phyloP scores from a whole-genome alignment of 257 asterid species.

The Ehretia macrophylla region DNA sequence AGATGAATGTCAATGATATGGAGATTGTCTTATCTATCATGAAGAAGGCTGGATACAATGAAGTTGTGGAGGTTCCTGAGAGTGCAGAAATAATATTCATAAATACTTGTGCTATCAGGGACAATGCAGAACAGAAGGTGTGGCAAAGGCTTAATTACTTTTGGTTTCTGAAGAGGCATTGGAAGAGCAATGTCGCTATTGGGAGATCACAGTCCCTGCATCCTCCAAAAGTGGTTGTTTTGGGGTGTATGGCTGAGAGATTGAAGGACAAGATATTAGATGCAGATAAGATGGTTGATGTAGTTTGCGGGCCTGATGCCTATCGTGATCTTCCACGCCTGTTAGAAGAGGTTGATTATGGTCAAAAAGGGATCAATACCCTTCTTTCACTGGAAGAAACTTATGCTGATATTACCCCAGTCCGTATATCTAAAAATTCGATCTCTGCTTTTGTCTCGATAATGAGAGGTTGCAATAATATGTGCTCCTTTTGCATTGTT shows the following conservation, averaged over 20 bases:
- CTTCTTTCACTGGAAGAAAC: constrained; percentile 97
- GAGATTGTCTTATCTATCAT: constrained; percentile 92
- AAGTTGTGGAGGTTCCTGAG: constrained; percentile 82
- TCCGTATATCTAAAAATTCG: constrained; percentile 86
- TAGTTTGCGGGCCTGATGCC: constrained; percentile 98
- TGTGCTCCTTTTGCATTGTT: constrained; percentile 98
- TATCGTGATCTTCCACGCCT: constrained; percentile 93
- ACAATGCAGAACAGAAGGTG: constrained; percentile 94
- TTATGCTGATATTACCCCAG: constrained; percentile 93
- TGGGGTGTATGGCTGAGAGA: constrained; percentile 99
- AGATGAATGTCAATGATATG: constrained; percentile 99
- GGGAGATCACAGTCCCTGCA: constrained; percentile 84
- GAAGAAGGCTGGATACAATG: constrained; percentile 84
- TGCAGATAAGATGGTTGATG: constrained; percentile 98
- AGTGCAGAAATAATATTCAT: constrained; percentile 91
- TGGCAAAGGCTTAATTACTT: constrained; percentile 97
- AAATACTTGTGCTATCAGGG: constrained; percentile 96
- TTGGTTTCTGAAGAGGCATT: constrained; percentile 92
- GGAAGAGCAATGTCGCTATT: constrained; percentile 85
- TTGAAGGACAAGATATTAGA: constrained; percentile 93
- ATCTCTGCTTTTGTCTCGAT: constrained; percentile 91
- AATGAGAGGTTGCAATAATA: constrained; percentile 98
- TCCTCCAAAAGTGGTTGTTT: constrained; percentile 95
- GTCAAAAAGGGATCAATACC: constrained; percentile 97
- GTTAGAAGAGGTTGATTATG: constrained; percentile 87